A percentile compares a stretch with the other conserved stretches of the same genome.
Evolutionary conservation across 1,139 yeast genomes (phyloP).

Genomic region (Candida mesenterica): DNA sequence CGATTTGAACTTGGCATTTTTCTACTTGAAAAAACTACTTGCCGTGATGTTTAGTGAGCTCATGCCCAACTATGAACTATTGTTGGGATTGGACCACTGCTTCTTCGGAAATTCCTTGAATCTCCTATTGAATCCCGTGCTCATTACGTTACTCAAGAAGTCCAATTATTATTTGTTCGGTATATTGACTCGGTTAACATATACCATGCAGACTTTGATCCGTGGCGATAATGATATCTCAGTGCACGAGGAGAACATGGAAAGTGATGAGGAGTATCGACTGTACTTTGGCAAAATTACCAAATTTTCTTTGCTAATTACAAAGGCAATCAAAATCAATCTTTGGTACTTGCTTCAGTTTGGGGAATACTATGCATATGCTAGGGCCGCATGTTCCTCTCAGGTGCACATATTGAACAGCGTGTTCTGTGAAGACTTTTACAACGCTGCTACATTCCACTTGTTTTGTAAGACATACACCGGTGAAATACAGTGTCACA

Average conservation of each 20-base stretch:
- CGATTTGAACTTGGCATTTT: slow-evolving; percentile 12
- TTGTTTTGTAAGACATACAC: slow-evolving; percentile 11
- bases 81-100: slow-evolving; percentile 14
- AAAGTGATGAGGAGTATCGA: slow-evolving; percentile 11
- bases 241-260: slow-evolving; percentile 13
- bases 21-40: slow-evolving; percentile 17
- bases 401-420: slow-evolving; percentile 8
- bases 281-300: slow-evolving; percentile 14
- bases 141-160: slow-evolving; percentile 15
- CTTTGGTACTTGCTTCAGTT: slow-evolving; percentile 14
- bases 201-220: slow-evolving; percentile 11
- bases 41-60: slow-evolving; percentile 14
- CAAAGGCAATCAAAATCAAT: slow-evolving; percentile 16
- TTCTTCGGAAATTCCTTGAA: slow-evolving; percentile 11
- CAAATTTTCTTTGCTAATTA: slow-evolving; percentile 14
- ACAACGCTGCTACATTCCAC: slow-evolving; percentile 10
- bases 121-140: slow-evolving; percentile 16
- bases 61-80: slow-evolving; percentile 15
- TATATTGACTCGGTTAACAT: slow-evolving; percentile 15
- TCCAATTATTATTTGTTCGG: slow-evolving; percentile 15
- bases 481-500: slow-evolving; percentile 11
- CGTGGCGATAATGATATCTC: slow-evolving; percentile 12
- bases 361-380: slow-evolving; percentile 18
- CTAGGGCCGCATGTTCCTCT: slow-evolving; percentile 13
- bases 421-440: slow-evolving; percentile 12